A percentile compares a stretch with the other conserved stretches of the same genome.
Conservation (phyloP, 108 stramenopile species). For the Cyclotella cryptica region DNA sequence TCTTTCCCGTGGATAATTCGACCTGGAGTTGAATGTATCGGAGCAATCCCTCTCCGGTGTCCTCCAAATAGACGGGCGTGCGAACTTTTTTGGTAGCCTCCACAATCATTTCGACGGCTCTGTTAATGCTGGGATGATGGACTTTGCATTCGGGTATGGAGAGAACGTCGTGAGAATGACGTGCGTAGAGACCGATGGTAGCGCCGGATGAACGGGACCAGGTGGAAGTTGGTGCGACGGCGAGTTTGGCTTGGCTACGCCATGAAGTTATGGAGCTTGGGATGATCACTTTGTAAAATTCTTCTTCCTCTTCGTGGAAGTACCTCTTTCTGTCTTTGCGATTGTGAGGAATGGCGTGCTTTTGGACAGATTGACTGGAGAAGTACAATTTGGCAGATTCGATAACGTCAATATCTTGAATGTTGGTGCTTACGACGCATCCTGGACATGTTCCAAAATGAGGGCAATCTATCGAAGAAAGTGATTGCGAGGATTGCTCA, state of each 20-base stretch:
- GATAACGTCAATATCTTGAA: conserved; percentile 63
- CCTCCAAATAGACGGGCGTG: conserved; percentile 72
- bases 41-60: conserved; percentile 67
- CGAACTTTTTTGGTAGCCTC: conserved; percentile 66
- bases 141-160: conserved; percentile 90
- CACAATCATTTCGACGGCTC: conserved; percentile 61
- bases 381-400: conserved; percentile 80
- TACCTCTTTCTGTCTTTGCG: background rate
- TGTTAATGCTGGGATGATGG: conserved; percentile 95
- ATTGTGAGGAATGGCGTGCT: conserved; percentile 50
- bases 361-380: conserved; percentile 68
- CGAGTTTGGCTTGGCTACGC: conserved; percentile 89
- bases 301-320: conserved; percentile 54
- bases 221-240: conserved; percentile 63
- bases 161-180: conserved; percentile 84
- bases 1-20: conserved; percentile 79
- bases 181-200: conserved; percentile 87
- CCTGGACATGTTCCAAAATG: conserved; percentile 87
- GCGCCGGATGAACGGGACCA: conserved; percentile 70
- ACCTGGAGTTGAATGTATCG: conserved; percentile 86
- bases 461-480: conserved; percentile 46
- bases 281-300: conserved; percentile 68
- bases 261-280: conserved; percentile 70
- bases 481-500: background rate
- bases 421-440: conserved; percentile 58